Percentiles rank a stretch among this genome's conserved stretches.
phyloP scores from a whole-genome alignment of 169 alveolate species.

The Ichthyophthirius multifiliis region DNA sequence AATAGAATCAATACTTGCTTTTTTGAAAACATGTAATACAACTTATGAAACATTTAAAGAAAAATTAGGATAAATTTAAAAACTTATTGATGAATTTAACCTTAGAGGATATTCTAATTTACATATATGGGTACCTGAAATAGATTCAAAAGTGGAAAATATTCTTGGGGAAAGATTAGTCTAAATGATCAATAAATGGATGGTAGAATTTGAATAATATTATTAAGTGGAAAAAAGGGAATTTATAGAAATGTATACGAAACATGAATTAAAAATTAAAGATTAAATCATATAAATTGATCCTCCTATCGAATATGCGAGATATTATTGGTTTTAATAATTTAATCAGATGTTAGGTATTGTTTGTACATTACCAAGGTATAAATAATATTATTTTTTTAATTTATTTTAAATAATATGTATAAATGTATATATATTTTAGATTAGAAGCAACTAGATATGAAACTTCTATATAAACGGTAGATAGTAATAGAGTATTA shows the following conservation, averaged over 20 bases:
- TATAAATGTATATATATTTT: background rate
- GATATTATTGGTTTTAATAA: constrained; percentile 82
- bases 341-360: constrained; percentile 60
- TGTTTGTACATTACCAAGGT: constrained; percentile 49
- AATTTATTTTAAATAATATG: background rate
- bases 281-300: constrained; percentile 76
- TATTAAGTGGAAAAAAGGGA: constrained; percentile 47
- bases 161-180: constrained; percentile 74
- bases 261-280: constrained; percentile 73
- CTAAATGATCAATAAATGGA: constrained; percentile 79
- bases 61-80: constrained; percentile 75
- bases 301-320: constrained; percentile 86
- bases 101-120: constrained; percentile 83
- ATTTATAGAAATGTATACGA: constrained; percentile 46
- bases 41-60: constrained; percentile 46
- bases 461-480: constrained; percentile 28
- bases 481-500: constrained; percentile 20
- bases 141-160: constrained; percentile 78
- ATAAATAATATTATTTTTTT: background rate
- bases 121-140: constrained; percentile 85
- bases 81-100: constrained; percentile 73
- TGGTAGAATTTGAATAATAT: constrained; percentile 78
- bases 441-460: constrained; percentile 61
- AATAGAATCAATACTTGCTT: constrained; percentile 68
- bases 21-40: constrained; percentile 55